Evolutionary conservation across 169 alveolate species (phyloP).

Genomic region (Plasmodium sp.): DNA sequence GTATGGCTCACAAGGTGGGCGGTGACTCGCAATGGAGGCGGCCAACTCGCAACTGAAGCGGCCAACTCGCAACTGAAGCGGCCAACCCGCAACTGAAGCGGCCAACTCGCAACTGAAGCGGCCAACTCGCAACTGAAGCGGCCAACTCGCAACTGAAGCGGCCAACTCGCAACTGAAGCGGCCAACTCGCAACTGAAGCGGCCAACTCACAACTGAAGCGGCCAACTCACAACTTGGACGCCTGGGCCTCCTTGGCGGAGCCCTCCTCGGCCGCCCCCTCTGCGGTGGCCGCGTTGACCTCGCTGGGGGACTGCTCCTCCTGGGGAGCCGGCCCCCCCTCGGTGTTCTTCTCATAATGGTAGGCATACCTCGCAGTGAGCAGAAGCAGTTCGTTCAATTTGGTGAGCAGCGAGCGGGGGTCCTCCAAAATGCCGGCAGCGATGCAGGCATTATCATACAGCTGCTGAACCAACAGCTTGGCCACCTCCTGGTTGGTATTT

Average conservation of each 20-base stretch:
- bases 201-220: no score
- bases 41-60: no score
- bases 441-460: conserved; percentile 92
- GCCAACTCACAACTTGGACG: neutral
- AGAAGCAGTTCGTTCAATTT: conserved; percentile 86
- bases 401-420: conserved; percentile 90
- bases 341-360: conserved; percentile 73
- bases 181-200: no score
- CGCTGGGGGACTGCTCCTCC: neutral
- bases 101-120: no score
- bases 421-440: conserved; percentile 94
- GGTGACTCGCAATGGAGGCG: neutral
- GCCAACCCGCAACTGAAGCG: neutral
- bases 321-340: conserved; percentile 9
- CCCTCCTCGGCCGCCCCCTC: neutral
- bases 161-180: neutral
- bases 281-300: neutral
- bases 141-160: neutral
- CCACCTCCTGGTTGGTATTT: conserved; percentile 81
- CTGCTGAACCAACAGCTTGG: conserved; percentile 85
- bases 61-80: no score
- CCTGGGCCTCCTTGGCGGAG: neutral
- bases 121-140: no score
- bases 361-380: conserved; percentile 86
- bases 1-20: no score